Percentiles rank a stretch among this genome's conserved stretches.
Conservation (phyloP, 495 filamentous ascomycete genomes). For the Penicillium salamii region DNA sequence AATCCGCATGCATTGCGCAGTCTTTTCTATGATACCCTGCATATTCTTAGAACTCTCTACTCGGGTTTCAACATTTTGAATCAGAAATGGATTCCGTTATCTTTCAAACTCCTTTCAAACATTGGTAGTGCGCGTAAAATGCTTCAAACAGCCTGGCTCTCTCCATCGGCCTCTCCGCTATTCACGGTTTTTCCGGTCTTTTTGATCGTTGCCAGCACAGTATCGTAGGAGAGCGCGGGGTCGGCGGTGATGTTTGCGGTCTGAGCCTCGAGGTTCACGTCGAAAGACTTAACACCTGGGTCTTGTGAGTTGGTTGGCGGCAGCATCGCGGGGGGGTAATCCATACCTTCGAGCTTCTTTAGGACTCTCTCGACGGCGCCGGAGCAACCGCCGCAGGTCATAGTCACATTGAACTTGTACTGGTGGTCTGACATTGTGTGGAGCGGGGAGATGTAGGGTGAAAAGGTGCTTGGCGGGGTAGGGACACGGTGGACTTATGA, state of each 20-base stretch:
- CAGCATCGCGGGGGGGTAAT: background rate
- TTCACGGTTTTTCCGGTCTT: constrained; percentile 95
- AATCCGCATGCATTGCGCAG: constrained; percentile 6
- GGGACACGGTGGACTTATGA: background rate
- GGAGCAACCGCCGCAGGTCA: constrained; percentile 69
- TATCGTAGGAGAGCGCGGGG: constrained; percentile 64
- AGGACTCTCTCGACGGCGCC: constrained; percentile 84
- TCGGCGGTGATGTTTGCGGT: constrained; percentile 71
- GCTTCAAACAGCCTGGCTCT: constrained; percentile 31
- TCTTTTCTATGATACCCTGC: constrained; percentile 37
- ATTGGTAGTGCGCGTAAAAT: no score
- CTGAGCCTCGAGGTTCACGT: constrained; percentile 82
- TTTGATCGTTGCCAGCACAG: constrained; percentile 81
- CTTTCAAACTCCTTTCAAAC: background rate
- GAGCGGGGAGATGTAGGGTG: constrained; percentile 3
- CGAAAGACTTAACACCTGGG: constrained; percentile 79
- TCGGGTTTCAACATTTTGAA: constrained; percentile 6
- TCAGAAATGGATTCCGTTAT: background rate
- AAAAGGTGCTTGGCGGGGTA: background rate
- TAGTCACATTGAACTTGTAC: constrained; percentile 68
- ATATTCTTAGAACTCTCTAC: constrained; percentile 18
- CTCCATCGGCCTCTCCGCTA: constrained; percentile 61
- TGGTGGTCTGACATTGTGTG: constrained; percentile 57
- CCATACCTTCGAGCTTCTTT: constrained; percentile 84
- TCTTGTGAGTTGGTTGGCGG: background rate